A percentile compares a stretch with the other conserved stretches of the same genome.
These are phyloP conservation scores for Scenedesmus sp. DNA, from an alignment of 163 green algal species.

Conservation along the genomic window DNA sequence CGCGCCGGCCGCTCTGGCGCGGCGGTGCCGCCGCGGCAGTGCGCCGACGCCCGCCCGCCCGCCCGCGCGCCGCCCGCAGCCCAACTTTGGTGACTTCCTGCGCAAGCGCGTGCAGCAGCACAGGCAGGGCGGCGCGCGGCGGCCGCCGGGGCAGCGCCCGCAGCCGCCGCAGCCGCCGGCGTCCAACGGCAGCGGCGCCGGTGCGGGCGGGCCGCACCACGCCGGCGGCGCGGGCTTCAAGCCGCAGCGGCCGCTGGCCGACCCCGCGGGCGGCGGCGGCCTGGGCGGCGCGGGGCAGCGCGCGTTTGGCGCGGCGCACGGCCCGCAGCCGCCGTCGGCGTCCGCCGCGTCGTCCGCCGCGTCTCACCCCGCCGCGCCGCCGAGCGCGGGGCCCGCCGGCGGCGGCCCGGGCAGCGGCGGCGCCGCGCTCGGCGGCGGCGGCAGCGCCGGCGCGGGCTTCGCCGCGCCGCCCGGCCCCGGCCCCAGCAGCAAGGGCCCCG, in stretches of 20 bases:
- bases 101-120: slow-evolving; percentile 26
- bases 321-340: slow-evolving; percentile 12
- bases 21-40: no score
- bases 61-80: not conserved
- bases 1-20: no score
- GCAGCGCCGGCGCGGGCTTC: no score
- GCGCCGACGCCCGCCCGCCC: not conserved
- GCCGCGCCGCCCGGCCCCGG: not conserved
- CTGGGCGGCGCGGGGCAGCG: not conserved
- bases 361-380: no score
- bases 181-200: not conserved
- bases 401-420: no score
- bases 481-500: not conserved
- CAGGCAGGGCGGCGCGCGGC: not conserved
- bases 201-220: not conserved
- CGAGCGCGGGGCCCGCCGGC: no score
- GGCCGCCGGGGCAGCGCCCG: not conserved
- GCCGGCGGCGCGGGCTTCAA: slow-evolving; percentile 17
- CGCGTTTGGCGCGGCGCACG: not conserved
- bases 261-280: slow-evolving; percentile 10
- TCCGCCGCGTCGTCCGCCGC: not conserved
- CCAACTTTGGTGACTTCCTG: slow-evolving; percentile 41
- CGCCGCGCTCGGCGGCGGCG: no score
- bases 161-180: not conserved
- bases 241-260: slow-evolving; percentile 18